phyloP scores from a whole-genome alignment of 805 yeast genomes.

The Barnettozyma vustinii region DNA sequence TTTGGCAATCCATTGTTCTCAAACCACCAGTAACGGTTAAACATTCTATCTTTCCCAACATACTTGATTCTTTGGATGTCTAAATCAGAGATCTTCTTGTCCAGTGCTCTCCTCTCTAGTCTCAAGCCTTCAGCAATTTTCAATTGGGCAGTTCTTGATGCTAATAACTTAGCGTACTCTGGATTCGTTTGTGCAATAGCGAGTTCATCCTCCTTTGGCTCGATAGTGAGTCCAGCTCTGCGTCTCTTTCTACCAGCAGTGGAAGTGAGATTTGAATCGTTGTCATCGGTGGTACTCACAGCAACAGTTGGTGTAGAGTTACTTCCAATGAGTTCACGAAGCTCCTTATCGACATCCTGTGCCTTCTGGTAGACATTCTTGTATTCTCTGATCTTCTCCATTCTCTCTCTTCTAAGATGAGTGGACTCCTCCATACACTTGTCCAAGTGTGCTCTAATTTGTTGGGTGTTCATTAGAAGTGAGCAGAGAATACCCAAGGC shows the following conservation, averaged over 20 bases:
- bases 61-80: constrained; percentile 74
- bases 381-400: constrained; percentile 60
- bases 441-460: constrained; percentile 62
- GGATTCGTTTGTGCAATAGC: constrained; percentile 33
- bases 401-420: constrained; percentile 55
- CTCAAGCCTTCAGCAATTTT: constrained; percentile 40
- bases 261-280: not conserved
- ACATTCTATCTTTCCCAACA: constrained; percentile 79
- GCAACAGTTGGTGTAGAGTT: constrained; percentile 6
- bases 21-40: constrained; percentile 93
- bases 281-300: not conserved
- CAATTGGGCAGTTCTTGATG: constrained; percentile 36
- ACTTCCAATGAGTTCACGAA: constrained; percentile 27
- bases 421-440: constrained; percentile 61
- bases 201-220: constrained; percentile 37
- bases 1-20: constrained; percentile 78
- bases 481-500: constrained; percentile 59
- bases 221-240: constrained; percentile 29
- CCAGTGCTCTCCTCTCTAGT: constrained; percentile 46
- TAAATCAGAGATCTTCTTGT: constrained; percentile 55
- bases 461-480: constrained; percentile 50
- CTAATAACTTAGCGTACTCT: constrained; percentile 39
- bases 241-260: constrained; percentile 20
- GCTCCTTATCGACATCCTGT: constrained; percentile 38
- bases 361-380: constrained; percentile 49